These are phyloP conservation scores for Rubia peregrina DNA, from an alignment of 305 asterid genomes.

Conservation along the genomic window DNA sequence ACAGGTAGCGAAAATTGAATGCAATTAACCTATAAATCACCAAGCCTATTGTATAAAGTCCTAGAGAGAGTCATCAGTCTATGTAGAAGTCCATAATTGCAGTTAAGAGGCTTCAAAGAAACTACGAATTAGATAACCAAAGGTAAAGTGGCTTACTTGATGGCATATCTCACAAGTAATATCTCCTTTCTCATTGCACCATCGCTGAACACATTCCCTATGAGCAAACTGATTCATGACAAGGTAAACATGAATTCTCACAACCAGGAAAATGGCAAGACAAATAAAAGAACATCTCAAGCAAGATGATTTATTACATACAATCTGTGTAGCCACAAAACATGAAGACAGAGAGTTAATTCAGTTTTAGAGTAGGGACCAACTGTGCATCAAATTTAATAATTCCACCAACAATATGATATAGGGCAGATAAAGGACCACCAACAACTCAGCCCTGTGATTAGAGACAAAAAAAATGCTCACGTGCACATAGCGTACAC, in stretches of 20 bases:
- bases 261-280: slow-evolving; percentile 5
- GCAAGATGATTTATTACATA: not conserved
- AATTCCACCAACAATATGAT: not conserved
- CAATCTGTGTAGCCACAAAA: not conserved
- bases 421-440: not conserved
- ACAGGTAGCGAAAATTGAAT: not conserved
- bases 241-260: not conserved
- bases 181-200: slow-evolving; percentile 49
- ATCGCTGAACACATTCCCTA: slow-evolving; percentile 40
- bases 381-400: not conserved
- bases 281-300: not conserved
- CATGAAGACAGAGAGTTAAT: not conserved
- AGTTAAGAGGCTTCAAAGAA: slow-evolving; percentile 3
- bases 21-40: not conserved
- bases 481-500: not conserved
- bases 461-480: not conserved
- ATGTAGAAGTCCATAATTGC: not conserved
- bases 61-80: not conserved
- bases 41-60: not conserved
- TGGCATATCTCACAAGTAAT: slow-evolving; percentile 43
- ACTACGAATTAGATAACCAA: not conserved
- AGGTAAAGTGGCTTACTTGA: slow-evolving; percentile 24
- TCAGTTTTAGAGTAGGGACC: not conserved
- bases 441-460: not conserved
- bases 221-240: slow-evolving; percentile 37